Evolutionary conservation across 1,139 yeast species (phyloP).

Genomic region (Pichia norvegensis): DNA sequence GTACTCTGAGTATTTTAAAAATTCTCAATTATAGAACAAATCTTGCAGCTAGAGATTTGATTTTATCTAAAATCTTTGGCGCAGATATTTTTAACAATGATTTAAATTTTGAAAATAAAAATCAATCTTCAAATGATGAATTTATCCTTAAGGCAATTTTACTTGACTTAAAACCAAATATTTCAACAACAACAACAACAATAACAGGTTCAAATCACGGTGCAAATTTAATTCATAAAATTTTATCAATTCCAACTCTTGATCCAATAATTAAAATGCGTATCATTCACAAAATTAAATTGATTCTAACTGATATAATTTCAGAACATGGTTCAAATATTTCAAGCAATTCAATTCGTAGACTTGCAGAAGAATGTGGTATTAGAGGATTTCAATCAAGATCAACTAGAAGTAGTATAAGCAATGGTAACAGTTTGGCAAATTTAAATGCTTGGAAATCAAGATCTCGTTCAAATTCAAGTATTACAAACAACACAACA

Average conservation of each 20-base stretch:
- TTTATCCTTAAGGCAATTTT: slow-evolving; percentile 31
- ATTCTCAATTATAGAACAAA: slow-evolving; percentile 66
- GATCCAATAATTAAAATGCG: slow-evolving; percentile 49
- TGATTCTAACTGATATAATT: slow-evolving; percentile 9
- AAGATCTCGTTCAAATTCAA: slow-evolving; percentile 12
- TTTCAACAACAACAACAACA: too few species aligned
- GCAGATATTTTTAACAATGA: slow-evolving; percentile 25
- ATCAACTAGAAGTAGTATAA: background rate
- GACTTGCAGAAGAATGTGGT: slow-evolving; percentile 91
- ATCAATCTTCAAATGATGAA: slow-evolving; percentile 7
- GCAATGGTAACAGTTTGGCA: slow-evolving; percentile 16
- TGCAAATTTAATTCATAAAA: slow-evolving; percentile 75
- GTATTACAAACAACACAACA: slow-evolving; percentile 4
- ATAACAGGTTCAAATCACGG: slow-evolving; percentile 45
- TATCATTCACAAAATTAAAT: slow-evolving; percentile 31
- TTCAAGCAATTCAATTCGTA: slow-evolving; percentile 54
- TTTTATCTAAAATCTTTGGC: slow-evolving; percentile 63
- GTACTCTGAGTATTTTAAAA: slow-evolving; percentile 75
- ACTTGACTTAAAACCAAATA: slow-evolving; percentile 35
- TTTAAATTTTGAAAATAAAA: slow-evolving; percentile 5
- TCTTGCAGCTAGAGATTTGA: slow-evolving; percentile 48
- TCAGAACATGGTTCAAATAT: slow-evolving; percentile 4
- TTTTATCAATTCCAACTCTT: slow-evolving; percentile 57
- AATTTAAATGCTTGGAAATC: slow-evolving; percentile 6
- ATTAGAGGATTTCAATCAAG: slow-evolving; percentile 27